Conservation (phyloP, 768 basidiomycete species). For the Calocybe cyanea region DNA sequence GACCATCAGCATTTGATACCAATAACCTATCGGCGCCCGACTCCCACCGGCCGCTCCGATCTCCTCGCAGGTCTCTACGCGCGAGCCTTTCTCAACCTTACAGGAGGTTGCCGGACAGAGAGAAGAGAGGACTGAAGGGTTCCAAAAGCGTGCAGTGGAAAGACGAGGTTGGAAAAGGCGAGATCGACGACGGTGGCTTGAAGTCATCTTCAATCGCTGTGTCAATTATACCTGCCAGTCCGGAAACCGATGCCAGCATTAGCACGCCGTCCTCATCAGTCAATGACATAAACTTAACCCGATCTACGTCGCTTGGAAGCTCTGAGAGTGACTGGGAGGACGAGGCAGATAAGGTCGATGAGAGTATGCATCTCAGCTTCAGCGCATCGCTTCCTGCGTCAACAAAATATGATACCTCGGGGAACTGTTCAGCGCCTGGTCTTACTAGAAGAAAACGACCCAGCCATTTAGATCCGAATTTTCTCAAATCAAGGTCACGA, state of each 20-base stretch:
- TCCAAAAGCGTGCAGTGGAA: conserved; percentile 84
- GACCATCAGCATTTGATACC: conserved; percentile 35
- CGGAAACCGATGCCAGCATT: conserved; percentile 20
- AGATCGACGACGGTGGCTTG: conserved; percentile 61
- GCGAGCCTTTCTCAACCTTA: conserved; percentile 62
- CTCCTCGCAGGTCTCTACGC: conserved; percentile 73
- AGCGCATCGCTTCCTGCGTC: conserved; percentile 37
- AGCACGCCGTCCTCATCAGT: conserved; percentile 19
- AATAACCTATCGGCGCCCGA: conserved; percentile 44
- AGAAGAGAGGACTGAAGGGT: conserved; percentile 49
- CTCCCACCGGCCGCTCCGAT: conserved; percentile 49
- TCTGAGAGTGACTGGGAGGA: conserved; percentile 92
- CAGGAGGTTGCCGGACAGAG: conserved; percentile 60
- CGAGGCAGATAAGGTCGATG: conserved; percentile 81
- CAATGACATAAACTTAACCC: conserved; percentile 29
- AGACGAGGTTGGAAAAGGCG: conserved; percentile 82
- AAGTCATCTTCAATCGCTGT: conserved; percentile 30
- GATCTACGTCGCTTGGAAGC: conserved; percentile 49
- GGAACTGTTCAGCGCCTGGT: conserved; percentile 20
- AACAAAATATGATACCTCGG: conserved; percentile 20
- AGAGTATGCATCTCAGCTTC: conserved; percentile 61
- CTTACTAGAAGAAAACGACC: conserved; percentile 48
- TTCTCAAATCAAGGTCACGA: conserved; percentile 54
- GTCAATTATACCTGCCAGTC: conserved; percentile 41
- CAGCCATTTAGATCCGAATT: conserved; percentile 66